Evolutionary conservation across 352 stramenopile genomes (phyloP).

Genomic region (Phytophthora kernoviae): DNA sequence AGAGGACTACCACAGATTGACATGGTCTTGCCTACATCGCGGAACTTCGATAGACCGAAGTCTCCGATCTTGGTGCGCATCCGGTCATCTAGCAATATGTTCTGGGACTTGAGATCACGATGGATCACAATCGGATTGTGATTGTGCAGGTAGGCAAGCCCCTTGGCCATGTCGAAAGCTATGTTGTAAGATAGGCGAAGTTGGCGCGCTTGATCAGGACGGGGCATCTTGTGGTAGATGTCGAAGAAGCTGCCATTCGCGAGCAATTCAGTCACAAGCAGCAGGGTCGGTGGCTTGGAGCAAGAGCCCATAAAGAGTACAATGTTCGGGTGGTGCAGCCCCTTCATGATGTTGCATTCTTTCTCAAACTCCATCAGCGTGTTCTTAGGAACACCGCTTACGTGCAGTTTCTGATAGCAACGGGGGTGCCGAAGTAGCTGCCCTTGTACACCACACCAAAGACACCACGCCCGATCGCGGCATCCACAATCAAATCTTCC

Average conservation of each 20-base stretch:
- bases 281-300: conserved; percentile 95
- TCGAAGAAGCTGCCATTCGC: conserved; percentile 87
- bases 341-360: conserved; percentile 86
- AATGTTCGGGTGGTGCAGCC: conserved; percentile 97
- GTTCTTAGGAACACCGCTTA: conserved; percentile 81
- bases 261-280: conserved; percentile 95
- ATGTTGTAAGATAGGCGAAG: conserved; percentile 78
- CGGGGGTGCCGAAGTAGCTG: conserved; percentile 82
- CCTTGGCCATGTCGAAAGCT: conserved; percentile 91
- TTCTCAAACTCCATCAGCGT: conserved; percentile 85
- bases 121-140: conserved; percentile 98
- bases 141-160: conserved; percentile 97
- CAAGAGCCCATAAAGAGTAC: conserved; percentile 98
- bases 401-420: conserved; percentile 85
- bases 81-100: conserved; percentile 81
- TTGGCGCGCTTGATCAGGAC: conserved; percentile 55
- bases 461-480: conserved; percentile 73
- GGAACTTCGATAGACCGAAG: conserved; percentile 86
- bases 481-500: conserved; percentile 75
- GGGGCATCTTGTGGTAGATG: conserved; percentile 85
- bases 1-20: conserved; percentile 83
- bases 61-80: conserved; percentile 88
- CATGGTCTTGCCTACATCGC: conserved; percentile 88
- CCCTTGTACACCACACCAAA: conserved; percentile 87
- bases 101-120: conserved; percentile 86